phyloP scores from a whole-genome alignment of 2,329 filamentous ascomycete genomes.

The Ascochyta fabae region DNA sequence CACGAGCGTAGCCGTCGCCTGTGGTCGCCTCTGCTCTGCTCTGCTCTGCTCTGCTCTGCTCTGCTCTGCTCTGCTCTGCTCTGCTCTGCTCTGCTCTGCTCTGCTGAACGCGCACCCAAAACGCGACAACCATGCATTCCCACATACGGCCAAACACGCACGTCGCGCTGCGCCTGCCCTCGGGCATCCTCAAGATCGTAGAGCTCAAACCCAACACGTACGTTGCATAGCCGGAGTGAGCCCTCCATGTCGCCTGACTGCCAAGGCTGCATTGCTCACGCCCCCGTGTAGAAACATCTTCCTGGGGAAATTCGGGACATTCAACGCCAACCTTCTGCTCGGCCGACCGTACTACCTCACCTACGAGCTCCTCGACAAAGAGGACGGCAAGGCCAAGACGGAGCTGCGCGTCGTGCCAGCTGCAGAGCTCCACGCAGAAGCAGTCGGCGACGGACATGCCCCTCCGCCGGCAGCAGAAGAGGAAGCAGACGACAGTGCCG shows the following conservation, averaged over 20 bases:
- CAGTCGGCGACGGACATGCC: slow-evolving; percentile 62
- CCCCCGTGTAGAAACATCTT: slow-evolving; percentile 72
- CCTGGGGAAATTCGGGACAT: slow-evolving; percentile 90
- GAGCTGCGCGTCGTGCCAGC: slow-evolving; percentile 79
- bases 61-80: too few species aligned
- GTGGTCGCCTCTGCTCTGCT: background rate
- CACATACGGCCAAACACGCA: slow-evolving; percentile 58
- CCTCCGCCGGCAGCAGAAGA: slow-evolving; percentile 50
- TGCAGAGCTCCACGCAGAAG: slow-evolving; percentile 81
- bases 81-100: background rate
- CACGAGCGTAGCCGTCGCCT: slow-evolving; percentile 15
- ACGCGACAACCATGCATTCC: slow-evolving; percentile 48
- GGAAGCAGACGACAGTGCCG: slow-evolving; percentile 39
- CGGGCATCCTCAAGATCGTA: slow-evolving; percentile 63
- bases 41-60: slow-evolving; percentile 12
- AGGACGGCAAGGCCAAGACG: slow-evolving; percentile 67
- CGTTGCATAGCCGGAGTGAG: slow-evolving; percentile 53
- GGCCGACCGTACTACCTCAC: slow-evolving; percentile 91
- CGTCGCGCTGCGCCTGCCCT: slow-evolving; percentile 64
- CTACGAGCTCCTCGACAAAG: slow-evolving; percentile 82
- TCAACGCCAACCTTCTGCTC: slow-evolving; percentile 86
- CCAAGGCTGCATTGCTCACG: background rate
- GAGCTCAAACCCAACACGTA: slow-evolving; percentile 70
- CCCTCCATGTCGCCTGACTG: slow-evolving; percentile 18
- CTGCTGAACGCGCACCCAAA: slow-evolving; percentile 5